Evolutionary conservation across 345 rosid genomes (phyloP), one percentile per base, ranked within the genome.

Genomic region (Gossypium mustelinum): DNA sequence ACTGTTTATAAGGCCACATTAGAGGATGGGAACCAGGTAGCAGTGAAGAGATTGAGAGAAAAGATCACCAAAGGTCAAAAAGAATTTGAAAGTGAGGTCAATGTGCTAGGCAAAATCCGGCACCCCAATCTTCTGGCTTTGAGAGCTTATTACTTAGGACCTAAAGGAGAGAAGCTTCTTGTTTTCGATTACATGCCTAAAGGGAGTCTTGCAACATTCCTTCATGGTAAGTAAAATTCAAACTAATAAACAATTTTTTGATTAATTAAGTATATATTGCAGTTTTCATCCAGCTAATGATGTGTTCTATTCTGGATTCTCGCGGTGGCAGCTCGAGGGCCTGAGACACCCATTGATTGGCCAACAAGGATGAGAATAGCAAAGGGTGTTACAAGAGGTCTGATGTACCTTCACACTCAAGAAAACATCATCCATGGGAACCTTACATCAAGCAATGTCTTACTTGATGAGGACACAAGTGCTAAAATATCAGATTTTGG

Each of bases 81-180:
- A 25, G 99, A 94, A 78, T 93, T 94, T 11, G 98, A 94, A 79
- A 73, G 51, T 16, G 97, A 94, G 72, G 94, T 87, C n/a, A 89
- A 87, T 51, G 82, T 82, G 0, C 84, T 93, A 51, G 99, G 99
- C 43, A 83, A 83, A 83, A 90, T 95, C 47, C 77, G 97, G 20
- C 94, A 95, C 70, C 93, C 86, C 0, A 95, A 95, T 82, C 93
- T 95, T 24, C 79, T 91, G 48, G 91, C 98, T 1, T 83, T 95
- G 24, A 82, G 99, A 75, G 97, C 96, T 71, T 95, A 93, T 81
- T 95, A 95, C 85, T 75, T 90, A 59, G 99, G 99, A 8, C 99
- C 99, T 34, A 95, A 92, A 73, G 98, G 97, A 68, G 99, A 93
- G 86, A 95, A 91, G 86, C 97, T 93, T 79, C 93, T 95, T 9